These are phyloP conservation scores for Stemphylium lycopersici DNA, from an alignment of 2,329 filamentous ascomycete genomes.

Conservation along the genomic window DNA sequence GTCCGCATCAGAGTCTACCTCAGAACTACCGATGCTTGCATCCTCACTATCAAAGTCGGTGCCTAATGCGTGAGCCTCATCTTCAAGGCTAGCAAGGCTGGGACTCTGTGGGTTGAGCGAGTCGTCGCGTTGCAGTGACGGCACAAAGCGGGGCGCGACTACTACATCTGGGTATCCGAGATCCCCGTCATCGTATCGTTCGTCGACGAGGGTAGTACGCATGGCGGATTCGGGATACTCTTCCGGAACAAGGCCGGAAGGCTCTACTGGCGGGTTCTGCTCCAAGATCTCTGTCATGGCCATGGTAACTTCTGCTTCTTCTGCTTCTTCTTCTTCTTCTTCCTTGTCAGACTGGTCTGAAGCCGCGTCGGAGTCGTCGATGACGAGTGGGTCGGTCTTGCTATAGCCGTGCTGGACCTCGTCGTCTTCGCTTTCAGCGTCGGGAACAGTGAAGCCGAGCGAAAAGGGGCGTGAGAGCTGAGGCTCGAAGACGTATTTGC, in stretches of 20 bases:
- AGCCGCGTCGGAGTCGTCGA: conserved; percentile 36
- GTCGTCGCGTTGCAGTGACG: not conserved
- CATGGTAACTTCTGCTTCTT: conserved; percentile 16
- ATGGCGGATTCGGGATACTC: conserved; percentile 5
- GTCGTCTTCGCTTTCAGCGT: conserved; percentile 40
- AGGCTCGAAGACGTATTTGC: conserved; percentile 39
- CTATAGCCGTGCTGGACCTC: conserved; percentile 29
- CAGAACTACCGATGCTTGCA: conserved; percentile 16
- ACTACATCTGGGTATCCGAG: not conserved
- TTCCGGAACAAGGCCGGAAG: not conserved
- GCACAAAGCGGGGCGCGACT: not conserved
- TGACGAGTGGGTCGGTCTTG: conserved; percentile 36
- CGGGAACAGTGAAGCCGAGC: conserved; percentile 42
- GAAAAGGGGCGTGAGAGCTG: conserved; percentile 23
- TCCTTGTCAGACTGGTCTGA: conserved; percentile 11
- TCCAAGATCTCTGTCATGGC: conserved; percentile 13
- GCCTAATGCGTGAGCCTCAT: conserved; percentile 2
- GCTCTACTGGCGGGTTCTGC: not conserved
- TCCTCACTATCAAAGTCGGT: conserved; percentile 17
- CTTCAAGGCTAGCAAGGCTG: conserved; percentile 1
- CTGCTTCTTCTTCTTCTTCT: conserved; percentile 8
- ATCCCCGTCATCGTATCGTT: conserved; percentile 9
- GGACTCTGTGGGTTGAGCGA: not conserved
- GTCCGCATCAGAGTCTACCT: conserved; percentile 10
- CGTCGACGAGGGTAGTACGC: conserved; percentile 2